Evolutionary conservation across 495 filamentous ascomycete genomes (phyloP).

Genomic region (Trichoderma virens): DNA sequence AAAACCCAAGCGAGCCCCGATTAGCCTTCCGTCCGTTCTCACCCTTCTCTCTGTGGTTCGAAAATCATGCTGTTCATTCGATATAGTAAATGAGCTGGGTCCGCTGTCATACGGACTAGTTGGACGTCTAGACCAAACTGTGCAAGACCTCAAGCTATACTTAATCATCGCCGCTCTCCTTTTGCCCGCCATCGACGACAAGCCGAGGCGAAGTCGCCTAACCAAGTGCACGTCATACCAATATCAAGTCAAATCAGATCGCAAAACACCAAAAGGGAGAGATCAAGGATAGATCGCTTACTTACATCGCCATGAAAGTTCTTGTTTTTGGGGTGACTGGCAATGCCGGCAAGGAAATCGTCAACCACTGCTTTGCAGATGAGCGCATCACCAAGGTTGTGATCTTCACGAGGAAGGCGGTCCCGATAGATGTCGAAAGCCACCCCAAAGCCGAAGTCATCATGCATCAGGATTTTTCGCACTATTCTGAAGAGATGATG

Average conservation of each 20-base stretch:
- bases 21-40: neutral
- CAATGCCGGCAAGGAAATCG: conserved; percentile 41
- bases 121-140: neutral
- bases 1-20: neutral
- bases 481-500: conserved; percentile 31
- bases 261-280: neutral
- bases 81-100: neutral
- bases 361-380: conserved; percentile 37
- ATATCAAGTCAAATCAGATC: neutral
- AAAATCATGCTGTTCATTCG: neutral
- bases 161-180: neutral
- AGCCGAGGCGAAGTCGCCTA: neutral
- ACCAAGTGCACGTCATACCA: neutral
- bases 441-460: conserved; percentile 37
- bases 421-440: conserved; percentile 20
- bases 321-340: conserved; percentile 48
- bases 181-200: neutral
- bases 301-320: conserved; percentile 33
- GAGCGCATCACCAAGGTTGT: conserved; percentile 41
- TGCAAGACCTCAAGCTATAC: neutral
- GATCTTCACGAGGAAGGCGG: conserved; percentile 37
- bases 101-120: neutral
- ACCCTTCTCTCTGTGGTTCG: neutral
- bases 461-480: conserved; percentile 38
- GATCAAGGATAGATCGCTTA: neutral